These are phyloP conservation scores for Exophiala mesophila DNA, from an alignment of 2,329 filamentous ascomycete species.

Conservation along the genomic window DNA sequence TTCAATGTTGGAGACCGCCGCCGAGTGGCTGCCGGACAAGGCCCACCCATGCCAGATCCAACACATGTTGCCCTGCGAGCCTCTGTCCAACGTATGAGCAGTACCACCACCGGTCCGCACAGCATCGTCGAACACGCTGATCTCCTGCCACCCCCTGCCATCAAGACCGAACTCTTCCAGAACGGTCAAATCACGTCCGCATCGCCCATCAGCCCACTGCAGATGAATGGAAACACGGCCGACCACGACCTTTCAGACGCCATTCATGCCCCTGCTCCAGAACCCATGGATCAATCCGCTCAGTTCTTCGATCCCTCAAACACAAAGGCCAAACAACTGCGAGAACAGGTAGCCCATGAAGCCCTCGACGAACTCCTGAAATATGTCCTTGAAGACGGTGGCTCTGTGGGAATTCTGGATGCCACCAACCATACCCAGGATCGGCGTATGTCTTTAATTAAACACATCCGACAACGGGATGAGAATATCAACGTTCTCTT, in stretches of 20 bases:
- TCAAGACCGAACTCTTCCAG: constrained; percentile 54
- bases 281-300: constrained; percentile 77
- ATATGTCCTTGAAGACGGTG: constrained; percentile 75
- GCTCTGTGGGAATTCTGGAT: constrained; percentile 90
- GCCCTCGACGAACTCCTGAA: constrained; percentile 89
- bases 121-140: constrained; percentile 29
- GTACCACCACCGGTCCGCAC: constrained; percentile 31
- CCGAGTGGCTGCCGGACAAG: constrained; percentile 66
- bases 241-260: constrained; percentile 9
- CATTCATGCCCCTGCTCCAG: constrained; percentile 33
- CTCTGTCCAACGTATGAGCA: constrained; percentile 41
- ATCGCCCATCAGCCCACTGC: constrained; percentile 16
- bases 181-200: constrained; percentile 44
- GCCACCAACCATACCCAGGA: constrained; percentile 94
- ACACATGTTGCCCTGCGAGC: constrained; percentile 37
- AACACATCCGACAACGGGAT: constrained; percentile 74
- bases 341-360: constrained; percentile 87
- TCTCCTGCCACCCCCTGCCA: constrained; percentile 35
- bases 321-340: constrained; percentile 69
- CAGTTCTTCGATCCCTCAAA: constrained; percentile 93
- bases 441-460: constrained; percentile 75
- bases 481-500: constrained; percentile 85
- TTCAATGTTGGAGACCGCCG: constrained; percentile 96
- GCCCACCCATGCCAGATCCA: constrained; percentile 31
- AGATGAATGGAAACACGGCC: constrained; percentile 10